Conservation (phyloP, 805 yeast species). For the Yarrowia hollandica region DNA sequence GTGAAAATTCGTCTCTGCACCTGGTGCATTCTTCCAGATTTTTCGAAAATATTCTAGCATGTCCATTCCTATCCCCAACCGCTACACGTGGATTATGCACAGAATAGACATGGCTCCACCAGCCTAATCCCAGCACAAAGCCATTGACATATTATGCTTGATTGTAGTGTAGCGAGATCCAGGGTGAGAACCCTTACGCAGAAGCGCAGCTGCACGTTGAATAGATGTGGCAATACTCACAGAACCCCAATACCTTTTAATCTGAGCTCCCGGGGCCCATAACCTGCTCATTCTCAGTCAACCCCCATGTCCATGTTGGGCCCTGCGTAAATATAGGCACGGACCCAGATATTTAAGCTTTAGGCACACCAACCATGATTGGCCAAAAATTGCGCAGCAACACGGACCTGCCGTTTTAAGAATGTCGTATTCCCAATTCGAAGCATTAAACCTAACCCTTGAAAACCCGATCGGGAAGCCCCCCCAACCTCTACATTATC, state of each 20-base stretch:
- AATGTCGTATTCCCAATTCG: constrained; percentile 21
- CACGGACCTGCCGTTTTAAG: constrained; percentile 26
- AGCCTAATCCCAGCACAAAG: constrained; percentile 27
- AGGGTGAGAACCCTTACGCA: not conserved
- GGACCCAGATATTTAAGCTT: not conserved
- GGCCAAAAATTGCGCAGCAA: constrained; percentile 24
- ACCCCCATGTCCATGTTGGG: not conserved
- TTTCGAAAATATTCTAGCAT: not conserved
- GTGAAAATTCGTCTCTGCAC: too few relatives aligned
- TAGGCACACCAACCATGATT: not conserved
- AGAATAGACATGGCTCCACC: constrained; percentile 18
- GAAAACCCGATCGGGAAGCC: constrained; percentile 1
- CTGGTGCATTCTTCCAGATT: too few relatives aligned
- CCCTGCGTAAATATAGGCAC: not conserved
- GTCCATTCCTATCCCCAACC: not conserved
- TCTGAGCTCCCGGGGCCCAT: too few relatives aligned
- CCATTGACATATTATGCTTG: constrained; percentile 3
- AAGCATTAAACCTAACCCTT: not conserved
- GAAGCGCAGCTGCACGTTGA: too few relatives aligned
- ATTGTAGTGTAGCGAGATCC: not conserved
- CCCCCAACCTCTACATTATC: constrained; percentile 29
- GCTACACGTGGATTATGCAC: constrained; percentile 28
- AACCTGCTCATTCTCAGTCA: too few relatives aligned
- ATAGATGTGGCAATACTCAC: too few relatives aligned
- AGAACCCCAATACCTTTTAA: too few relatives aligned